phyloP scores from a whole-genome alignment of 352 stramenopile species.

The Phytophthora pini region DNA sequence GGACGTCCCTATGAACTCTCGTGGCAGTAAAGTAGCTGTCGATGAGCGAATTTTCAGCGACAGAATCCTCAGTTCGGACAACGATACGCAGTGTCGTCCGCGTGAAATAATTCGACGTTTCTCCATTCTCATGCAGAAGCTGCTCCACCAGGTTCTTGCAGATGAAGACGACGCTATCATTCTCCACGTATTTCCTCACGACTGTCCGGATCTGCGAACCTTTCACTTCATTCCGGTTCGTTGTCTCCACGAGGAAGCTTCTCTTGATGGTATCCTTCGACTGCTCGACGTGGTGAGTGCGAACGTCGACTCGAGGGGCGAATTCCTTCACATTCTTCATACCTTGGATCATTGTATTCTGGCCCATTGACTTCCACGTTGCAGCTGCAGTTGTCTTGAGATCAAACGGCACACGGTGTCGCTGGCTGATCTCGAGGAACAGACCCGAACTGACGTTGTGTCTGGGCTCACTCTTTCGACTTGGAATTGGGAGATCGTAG shows the following conservation, averaged over 20 bases:
- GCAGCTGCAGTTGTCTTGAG: constrained; percentile 9
- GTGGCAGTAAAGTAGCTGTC: constrained; percentile 33
- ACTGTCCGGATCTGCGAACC: constrained; percentile 16
- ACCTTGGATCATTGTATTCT: background rate
- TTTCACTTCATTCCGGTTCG: background rate
- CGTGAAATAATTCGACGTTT: constrained; percentile 1
- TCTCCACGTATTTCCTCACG: constrained; percentile 29
- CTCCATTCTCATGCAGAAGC: background rate
- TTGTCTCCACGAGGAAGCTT: constrained; percentile 6
- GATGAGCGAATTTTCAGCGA: background rate
- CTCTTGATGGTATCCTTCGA: constrained; percentile 9
- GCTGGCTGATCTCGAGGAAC: constrained; percentile 40
- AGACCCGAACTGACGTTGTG: constrained; percentile 19
- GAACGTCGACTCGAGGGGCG: background rate
- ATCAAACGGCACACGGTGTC: constrained; percentile 31
- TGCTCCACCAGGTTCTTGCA: constrained; percentile 27
- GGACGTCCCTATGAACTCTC: constrained; percentile 4
- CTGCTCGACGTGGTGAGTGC: constrained; percentile 13
- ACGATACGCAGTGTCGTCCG: constrained; percentile 25
- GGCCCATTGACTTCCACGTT: constrained; percentile 11
- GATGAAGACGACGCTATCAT: constrained; percentile 28
- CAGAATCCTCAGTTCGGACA: background rate
- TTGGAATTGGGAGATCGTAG: constrained; percentile 26
- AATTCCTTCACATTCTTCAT: background rate
- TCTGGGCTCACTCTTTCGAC: constrained; percentile 18